Conservation (phyloP, 1,284 basidiomycete species). For the Ustilago cynodontis region DNA sequence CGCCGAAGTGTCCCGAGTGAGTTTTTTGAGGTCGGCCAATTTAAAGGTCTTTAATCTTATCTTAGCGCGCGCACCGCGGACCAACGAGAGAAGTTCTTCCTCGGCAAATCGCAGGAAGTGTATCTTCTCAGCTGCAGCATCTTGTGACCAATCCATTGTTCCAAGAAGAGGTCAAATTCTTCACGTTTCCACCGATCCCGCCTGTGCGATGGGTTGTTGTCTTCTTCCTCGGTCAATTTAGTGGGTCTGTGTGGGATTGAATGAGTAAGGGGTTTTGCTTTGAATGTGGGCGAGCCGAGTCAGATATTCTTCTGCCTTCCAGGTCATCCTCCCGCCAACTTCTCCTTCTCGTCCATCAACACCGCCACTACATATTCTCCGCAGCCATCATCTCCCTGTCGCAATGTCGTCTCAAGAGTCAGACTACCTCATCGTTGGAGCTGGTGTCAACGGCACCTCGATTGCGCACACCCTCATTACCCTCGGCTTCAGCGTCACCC, state of each 20-base stretch:
- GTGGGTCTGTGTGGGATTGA: too few species aligned
- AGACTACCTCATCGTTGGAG: slow-evolving; percentile 76
- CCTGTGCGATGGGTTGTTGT: too few species aligned
- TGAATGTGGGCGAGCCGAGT: too few species aligned
- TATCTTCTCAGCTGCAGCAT: not conserved
- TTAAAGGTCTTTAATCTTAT: slow-evolving; percentile 6
- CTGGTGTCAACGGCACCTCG: slow-evolving; percentile 87
- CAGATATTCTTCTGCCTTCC: too few species aligned
- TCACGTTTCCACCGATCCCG: too few species aligned
- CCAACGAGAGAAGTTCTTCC: slow-evolving; percentile 7
- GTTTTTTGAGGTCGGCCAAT: slow-evolving; percentile 9
- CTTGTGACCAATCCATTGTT: not conserved
- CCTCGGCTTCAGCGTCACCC: slow-evolving; percentile 78
- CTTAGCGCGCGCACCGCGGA: not conserved
- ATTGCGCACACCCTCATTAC: slow-evolving; percentile 76
- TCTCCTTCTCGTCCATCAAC: not conserved
- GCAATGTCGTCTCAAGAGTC: not conserved
- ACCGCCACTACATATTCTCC: too few species aligned
- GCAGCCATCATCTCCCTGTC: not conserved
- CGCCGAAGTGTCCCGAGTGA: not conserved
- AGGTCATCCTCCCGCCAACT: not conserved
- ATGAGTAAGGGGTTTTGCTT: too few species aligned
- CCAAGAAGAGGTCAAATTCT: too few species aligned
- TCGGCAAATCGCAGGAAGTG: not conserved
- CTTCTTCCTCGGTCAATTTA: too few species aligned